Base-by-base conservation (phyloP, 441 rosid species). In the Erodium moschatum region DNA sequence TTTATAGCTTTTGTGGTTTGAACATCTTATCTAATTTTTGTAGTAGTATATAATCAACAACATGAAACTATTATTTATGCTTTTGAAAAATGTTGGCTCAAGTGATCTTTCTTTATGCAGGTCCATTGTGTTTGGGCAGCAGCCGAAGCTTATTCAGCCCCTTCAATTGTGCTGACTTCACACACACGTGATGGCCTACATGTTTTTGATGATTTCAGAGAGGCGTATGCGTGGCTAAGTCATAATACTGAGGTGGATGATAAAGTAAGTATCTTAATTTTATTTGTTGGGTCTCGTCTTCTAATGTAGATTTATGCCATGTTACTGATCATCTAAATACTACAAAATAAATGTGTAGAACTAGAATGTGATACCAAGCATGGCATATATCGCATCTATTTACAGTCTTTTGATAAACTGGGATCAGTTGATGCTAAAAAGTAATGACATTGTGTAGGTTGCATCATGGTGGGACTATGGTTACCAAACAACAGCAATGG, bases 391-490 rank as follows among this genome's bases (percentile, higher is more conserved):
- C 20, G 6, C 18, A 48, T 15, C 16, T 48, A 2, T 48, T 48
- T 44, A 9, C 9, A 44, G 16, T 48, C 18, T 48, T 48, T 48
- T 48, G 16, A 48, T n/a, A 12, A 48, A 48, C 3, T 48, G 12
- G 13, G 16, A 13, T 48, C 54, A 12, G 54, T 48, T 50, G 58
- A 50, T 60, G 0, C 27, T 16, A 58, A 20, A 56, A 20, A 9
- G 24, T 8, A 50, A 38, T 3, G 71, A 67, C 38, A 76, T 74
- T 52, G 65, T 77, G 71, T 83, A 95, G 99, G 99, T 95, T 76
- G 99, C 99, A 69, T 95, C 99, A 44, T 95, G 99, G 99, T 95
- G 99, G 98, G 99, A 95, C 84, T 95, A 92, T 68, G 99, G 99
- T 73, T 95, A 95, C 77, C 99, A 95, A 78, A 95, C 98, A 56